These are phyloP conservation scores for Phytophthora meadii DNA, from an alignment of 352 stramenopile genomes.

Conservation along the genomic window DNA sequence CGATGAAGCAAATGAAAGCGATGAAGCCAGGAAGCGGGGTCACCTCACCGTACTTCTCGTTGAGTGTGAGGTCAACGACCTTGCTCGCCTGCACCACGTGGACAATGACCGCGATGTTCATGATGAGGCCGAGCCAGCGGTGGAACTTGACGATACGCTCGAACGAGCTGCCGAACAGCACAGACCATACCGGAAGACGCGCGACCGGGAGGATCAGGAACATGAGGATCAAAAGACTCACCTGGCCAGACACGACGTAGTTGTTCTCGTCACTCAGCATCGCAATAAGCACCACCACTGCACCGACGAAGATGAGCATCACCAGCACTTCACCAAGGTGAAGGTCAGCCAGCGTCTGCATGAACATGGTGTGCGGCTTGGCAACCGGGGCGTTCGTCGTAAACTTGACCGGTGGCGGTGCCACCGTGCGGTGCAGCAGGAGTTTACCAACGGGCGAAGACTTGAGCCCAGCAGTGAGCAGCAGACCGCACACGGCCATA, in stretches of 20 bases:
- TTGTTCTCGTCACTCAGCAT: conserved; percentile 42
- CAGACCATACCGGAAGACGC: conserved; percentile 64
- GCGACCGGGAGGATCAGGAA: conserved; percentile 81
- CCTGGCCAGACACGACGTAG: conserved; percentile 60
- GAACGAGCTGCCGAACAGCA: conserved; percentile 79
- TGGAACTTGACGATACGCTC: conserved; percentile 89
- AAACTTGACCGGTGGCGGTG: conserved; percentile 51
- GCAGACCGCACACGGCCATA: conserved; percentile 63
- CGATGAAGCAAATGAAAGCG: conserved; percentile 63
- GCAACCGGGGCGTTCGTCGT: conserved; percentile 56
- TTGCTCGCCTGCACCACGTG: conserved; percentile 63
- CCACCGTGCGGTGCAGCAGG: conserved; percentile 62
- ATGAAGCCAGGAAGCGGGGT: conserved; percentile 70
- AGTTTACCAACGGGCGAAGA: conserved; percentile 42
- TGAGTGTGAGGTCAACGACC: conserved; percentile 46
- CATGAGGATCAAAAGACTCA: conserved; percentile 76
- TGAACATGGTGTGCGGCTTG: conserved; percentile 50
- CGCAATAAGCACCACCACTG: conserved; percentile 51
- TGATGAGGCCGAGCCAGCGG: conserved; percentile 73
- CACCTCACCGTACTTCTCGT: conserved; percentile 61
- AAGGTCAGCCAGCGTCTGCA: conserved; percentile 66
- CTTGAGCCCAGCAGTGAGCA: conserved; percentile 53
- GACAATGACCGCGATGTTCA: conserved; percentile 62
- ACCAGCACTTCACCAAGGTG: conserved; percentile 69
- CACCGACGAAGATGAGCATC: conserved; percentile 67